Conservation (phyloP, 495 filamentous ascomycete species). For the Hypoxylon fuscum region DNA sequence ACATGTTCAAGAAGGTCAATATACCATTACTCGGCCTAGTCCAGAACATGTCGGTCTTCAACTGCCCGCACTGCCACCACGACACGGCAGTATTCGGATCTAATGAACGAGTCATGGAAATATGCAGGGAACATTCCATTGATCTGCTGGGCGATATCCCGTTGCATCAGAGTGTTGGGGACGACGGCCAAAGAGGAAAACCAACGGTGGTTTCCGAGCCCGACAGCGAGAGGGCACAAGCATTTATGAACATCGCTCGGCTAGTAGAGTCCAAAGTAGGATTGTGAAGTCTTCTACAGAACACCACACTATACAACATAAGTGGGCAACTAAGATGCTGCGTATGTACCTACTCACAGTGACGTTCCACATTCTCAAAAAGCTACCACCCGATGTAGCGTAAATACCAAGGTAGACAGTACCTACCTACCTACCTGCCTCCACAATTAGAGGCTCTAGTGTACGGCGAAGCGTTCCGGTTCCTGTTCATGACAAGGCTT, state of each 20-base stretch:
- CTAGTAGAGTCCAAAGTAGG: slow-evolving; percentile 64
- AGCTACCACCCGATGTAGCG: too few species aligned
- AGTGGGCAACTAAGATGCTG: background rate
- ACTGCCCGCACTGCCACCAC: slow-evolving; percentile 78
- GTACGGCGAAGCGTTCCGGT: slow-evolving; percentile 11
- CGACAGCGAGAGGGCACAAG: slow-evolving; percentile 71
- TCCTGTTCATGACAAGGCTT: slow-evolving; percentile 37
- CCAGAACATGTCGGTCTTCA: slow-evolving; percentile 92
- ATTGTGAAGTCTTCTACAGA: slow-evolving; percentile 30
- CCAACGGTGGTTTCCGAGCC: slow-evolving; percentile 92
- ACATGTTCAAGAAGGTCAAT: slow-evolving; percentile 88
- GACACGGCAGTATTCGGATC: slow-evolving; percentile 82
- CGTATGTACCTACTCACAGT: too few species aligned
- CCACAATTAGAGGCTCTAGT: background rate
- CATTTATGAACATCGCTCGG: slow-evolving; percentile 76
- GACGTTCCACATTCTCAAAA: too few species aligned
- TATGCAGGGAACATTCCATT: slow-evolving; percentile 67
- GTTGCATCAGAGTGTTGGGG: slow-evolving; percentile 84
- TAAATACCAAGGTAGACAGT: too few species aligned
- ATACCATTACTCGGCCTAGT: slow-evolving; percentile 86
- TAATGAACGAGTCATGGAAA: slow-evolving; percentile 53
- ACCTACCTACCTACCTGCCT: too few species aligned
- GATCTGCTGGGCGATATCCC: slow-evolving; percentile 89
- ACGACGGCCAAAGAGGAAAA: slow-evolving; percentile 87
- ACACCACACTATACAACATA: background rate